A percentile compares a stretch with the other conserved stretches of the same genome.
phyloP scores from a whole-genome alignment of 2,329 filamentous ascomycete species.

The Epichloe amarillans region DNA sequence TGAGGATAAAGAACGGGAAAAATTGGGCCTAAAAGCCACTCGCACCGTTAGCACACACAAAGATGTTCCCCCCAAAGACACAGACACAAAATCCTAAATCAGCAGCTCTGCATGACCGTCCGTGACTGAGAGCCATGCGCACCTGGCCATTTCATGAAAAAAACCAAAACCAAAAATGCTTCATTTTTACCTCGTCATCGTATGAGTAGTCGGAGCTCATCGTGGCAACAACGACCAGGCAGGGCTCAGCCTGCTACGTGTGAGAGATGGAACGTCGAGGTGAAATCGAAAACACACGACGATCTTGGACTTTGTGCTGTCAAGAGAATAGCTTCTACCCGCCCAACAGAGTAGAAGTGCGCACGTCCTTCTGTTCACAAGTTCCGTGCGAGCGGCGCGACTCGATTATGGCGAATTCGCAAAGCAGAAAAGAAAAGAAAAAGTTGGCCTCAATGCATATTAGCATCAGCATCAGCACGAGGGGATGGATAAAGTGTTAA shows the following conservation, averaged over 20 bases:
- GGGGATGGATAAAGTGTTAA: background rate
- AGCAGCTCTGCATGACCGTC: background rate
- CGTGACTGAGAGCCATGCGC: background rate
- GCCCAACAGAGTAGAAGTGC: background rate
- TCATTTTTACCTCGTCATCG: constrained; percentile 62
- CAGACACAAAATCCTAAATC: background rate
- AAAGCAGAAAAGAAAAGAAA: background rate
- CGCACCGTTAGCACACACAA: constrained; percentile 2
- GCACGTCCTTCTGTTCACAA: background rate
- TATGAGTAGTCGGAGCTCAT: constrained; percentile 97
- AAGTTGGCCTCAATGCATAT: background rate
- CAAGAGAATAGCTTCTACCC: background rate
- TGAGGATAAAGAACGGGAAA: constrained; percentile 98
- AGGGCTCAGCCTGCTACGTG: constrained; percentile 22
- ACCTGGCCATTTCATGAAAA: background rate
- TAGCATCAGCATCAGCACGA: background rate
- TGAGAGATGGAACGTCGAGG: background rate
- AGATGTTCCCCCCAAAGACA: background rate
- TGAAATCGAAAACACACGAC: background rate
- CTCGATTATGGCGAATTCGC: background rate
- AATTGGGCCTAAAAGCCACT: constrained; percentile 60
- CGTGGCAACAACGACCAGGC: constrained; percentile 26
- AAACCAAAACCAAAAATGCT: background rate
- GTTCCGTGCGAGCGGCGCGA: background rate
- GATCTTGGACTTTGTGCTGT: background rate